Evolutionary conservation across 73 alveolate species (phyloP), one percentile per base, ranked within the genome.

Genomic region (Blepharisma stoltei): DNA sequence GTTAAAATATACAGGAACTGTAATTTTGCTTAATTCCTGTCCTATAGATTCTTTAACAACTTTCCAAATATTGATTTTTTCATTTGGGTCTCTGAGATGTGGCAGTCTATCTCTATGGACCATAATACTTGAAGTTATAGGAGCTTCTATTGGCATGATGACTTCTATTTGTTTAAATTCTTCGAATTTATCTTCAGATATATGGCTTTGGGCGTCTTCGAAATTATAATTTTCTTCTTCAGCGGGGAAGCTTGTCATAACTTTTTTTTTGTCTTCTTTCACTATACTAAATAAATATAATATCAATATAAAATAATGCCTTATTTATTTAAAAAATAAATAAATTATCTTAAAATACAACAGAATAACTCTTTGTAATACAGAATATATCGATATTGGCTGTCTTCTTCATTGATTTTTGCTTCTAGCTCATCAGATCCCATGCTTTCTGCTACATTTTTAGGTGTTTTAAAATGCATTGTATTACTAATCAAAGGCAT

Each of bases 1-100:
- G 88, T 96, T 96, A 45, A 92, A 89, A 70, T 82, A 87, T 0
- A 96, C 94, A 68, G 98, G 98, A 65, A 93, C 83, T 49, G 97
- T 84, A 54, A 86, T 84, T 52, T 82, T 81, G 73, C 73, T 60
- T 14, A 60, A 38, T 2, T 60, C 73, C 4, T 60, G 14, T 14
- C 73, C 73, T 14, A 60, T 25, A 14, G 73, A 60, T n/a, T 60
- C 73, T 25, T 60, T 60, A n/a, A 60, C 73, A 14, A 60, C 73
- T 60, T 38, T 60, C 47, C 73, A 60, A 25, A 60, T 60, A 25
- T 60, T 60, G 47, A 14, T 14, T 25, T 60, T 60, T 60, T 14
- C 18, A 14, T 60, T 60, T 25, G 73, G 73, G 45, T 60, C 46
- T 18, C 73, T 14, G 0, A 60, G 46, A 60, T 18, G 23, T 14